These are phyloP conservation scores for Rhynchospora pubera DNA, from an alignment of 176 grass and related monocot genomes.

Conservation along the genomic window DNA sequence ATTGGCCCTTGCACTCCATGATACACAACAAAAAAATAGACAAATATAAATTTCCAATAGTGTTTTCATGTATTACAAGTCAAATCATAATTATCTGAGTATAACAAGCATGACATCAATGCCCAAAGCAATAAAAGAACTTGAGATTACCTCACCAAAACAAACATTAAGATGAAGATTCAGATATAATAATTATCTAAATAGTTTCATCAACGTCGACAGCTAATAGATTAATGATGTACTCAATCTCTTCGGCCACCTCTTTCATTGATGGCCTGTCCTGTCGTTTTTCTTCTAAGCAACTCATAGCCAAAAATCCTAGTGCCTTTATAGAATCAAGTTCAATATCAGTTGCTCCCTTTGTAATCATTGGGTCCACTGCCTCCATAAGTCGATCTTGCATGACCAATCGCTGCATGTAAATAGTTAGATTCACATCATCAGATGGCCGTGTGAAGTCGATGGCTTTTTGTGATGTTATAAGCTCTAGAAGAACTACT, in stretches of 20 bases:
- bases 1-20: too few species aligned
- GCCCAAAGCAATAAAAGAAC: neutral
- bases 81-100: neutral
- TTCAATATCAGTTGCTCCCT: slow-evolving; percentile 38
- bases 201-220: neutral
- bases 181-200: neutral
- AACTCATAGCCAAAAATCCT: slow-evolving; percentile 49
- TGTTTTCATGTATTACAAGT: neutral
- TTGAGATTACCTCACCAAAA: neutral
- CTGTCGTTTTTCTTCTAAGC: slow-evolving; percentile 68
- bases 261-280: slow-evolving; percentile 75
- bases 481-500: slow-evolving; percentile 81
- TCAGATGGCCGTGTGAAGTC: slow-evolving; percentile 50
- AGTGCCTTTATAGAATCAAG: slow-evolving; percentile 67
- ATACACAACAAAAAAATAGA: too few species aligned
- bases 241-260: slow-evolving; percentile 66
- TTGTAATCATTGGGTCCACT: slow-evolving; percentile 37
- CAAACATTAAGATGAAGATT: neutral
- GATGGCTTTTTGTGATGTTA: slow-evolving; percentile 70
- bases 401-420: slow-evolving; percentile 34
- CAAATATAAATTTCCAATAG: too few species aligned
- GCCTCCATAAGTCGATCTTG: slow-evolving; percentile 53
- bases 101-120: neutral
- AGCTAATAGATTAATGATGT: slow-evolving; percentile 55
- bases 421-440: slow-evolving; percentile 63